Evolutionary conservation across 2,329 filamentous ascomycete genomes (phyloP).

Genomic region (Nemania abortiva): DNA sequence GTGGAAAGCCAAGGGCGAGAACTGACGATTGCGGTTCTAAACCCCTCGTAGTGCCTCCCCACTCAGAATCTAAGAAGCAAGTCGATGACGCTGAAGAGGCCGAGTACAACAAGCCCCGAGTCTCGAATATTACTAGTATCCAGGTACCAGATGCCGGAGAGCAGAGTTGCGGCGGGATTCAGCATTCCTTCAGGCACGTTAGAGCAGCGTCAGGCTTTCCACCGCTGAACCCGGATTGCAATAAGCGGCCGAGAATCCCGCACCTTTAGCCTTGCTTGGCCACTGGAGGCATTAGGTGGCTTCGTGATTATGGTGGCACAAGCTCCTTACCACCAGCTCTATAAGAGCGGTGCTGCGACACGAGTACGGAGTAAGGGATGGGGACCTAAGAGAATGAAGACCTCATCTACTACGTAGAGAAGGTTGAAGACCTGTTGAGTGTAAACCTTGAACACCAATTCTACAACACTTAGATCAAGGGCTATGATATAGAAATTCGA

Average conservation of each 20-base stretch:
- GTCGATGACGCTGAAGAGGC: not conserved
- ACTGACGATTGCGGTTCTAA: not conserved
- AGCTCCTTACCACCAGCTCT: not conserved
- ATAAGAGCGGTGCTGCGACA: not conserved
- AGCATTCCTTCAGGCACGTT: not conserved
- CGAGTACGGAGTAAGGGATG: not conserved
- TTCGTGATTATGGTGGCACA: slow-evolving; percentile 3
- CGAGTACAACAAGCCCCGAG: not conserved
- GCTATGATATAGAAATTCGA: too few species aligned
- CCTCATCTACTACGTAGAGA: not conserved
- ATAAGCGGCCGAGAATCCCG: not conserved
- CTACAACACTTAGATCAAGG: not conserved
- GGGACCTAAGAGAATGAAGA: not conserved
- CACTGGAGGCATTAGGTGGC: not conserved
- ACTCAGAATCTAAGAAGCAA: slow-evolving; percentile 1
- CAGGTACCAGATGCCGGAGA: not conserved
- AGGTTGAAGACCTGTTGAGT: not conserved
- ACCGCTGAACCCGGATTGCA: not conserved
- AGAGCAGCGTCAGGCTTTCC: not conserved
- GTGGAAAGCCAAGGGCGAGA: slow-evolving; percentile 15
- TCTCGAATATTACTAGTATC: not conserved
- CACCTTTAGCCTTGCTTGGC: not conserved
- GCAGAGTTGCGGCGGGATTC: not conserved
- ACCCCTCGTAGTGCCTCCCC: slow-evolving; percentile 4
- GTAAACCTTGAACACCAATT: slow-evolving; percentile 2